Percentiles rank a stretch among this genome's conserved stretches.
Evolutionary conservation across 805 yeast species (phyloP).

Genomic region (Yarrowia osloensis): DNA sequence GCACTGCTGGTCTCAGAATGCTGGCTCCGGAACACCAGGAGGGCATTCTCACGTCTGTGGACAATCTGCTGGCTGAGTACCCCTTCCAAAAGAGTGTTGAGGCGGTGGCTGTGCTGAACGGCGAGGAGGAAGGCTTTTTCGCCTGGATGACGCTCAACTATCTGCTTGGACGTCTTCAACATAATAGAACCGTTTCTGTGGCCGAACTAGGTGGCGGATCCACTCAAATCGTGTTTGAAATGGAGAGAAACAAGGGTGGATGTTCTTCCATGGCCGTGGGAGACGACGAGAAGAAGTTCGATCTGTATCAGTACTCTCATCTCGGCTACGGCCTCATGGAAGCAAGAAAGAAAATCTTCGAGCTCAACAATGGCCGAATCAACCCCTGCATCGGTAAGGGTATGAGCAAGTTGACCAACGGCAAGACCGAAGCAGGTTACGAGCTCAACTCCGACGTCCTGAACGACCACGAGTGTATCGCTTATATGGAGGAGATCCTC

Average conservation of each 20-base stretch:
- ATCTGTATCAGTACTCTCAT: constrained; percentile 90
- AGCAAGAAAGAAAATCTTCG: constrained; percentile 81
- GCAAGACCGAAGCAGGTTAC: neutral
- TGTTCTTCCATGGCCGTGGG: constrained; percentile 44
- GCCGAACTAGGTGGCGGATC: constrained; percentile 98
- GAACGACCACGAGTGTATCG: constrained; percentile 9
- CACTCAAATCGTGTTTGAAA: constrained; percentile 98
- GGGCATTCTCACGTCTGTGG: constrained; percentile 71
- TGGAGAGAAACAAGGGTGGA: constrained; percentile 47
- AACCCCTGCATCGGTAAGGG: constrained; percentile 23
- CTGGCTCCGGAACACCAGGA: constrained; percentile 72
- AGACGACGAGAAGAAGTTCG: constrained; percentile 75
- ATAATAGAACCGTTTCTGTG: constrained; percentile 92
- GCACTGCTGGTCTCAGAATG: constrained; percentile 91
- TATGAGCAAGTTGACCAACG: constrained; percentile 10
- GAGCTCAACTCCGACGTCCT: neutral
- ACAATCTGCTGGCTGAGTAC: constrained; percentile 69
- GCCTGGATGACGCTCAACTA: constrained; percentile 98
- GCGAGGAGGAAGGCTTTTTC: constrained; percentile 93
- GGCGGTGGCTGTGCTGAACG: constrained; percentile 90
- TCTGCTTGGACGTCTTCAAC: constrained; percentile 48
- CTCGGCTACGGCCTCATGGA: constrained; percentile 94
- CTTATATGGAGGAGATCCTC: constrained; percentile 6
- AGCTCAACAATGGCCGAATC: constrained; percentile 37
- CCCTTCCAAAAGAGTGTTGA: constrained; percentile 78